Percentiles rank a stretch among this genome's conserved stretches.
Evolutionary conservation across 1,284 basidiomycete species (phyloP).

Genomic region (Xanthoconium separans): DNA sequence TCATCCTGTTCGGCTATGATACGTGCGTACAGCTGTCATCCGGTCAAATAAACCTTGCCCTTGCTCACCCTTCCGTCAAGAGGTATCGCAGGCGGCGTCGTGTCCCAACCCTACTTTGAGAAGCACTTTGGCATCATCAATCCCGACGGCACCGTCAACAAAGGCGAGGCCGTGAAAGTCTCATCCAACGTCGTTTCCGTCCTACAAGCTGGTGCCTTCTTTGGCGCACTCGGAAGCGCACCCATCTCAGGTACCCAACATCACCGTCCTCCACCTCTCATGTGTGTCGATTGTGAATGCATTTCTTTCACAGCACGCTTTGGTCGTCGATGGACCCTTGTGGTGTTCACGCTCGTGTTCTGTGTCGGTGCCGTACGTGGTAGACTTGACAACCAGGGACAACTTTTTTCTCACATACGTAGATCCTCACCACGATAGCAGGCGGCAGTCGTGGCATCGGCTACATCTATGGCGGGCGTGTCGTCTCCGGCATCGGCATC

Average conservation of each 20-base stretch:
- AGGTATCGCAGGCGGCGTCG: constrained; percentile 64
- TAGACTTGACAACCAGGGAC: neutral
- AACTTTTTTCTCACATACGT: neutral
- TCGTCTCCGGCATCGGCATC: constrained; percentile 60
- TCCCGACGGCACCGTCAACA: constrained; percentile 37
- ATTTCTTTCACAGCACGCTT: constrained; percentile 40
- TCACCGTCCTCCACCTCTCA: neutral
- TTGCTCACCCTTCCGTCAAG: constrained; percentile 25
- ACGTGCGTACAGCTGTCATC: constrained; percentile 43
- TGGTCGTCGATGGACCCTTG: constrained; percentile 56
- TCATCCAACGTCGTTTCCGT: constrained; percentile 72
- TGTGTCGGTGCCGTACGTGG: constrained; percentile 59
- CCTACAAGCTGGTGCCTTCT: constrained; percentile 79
- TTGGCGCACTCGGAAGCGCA: constrained; percentile 68
- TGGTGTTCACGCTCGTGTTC: constrained; percentile 63
- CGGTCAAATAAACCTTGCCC: neutral
- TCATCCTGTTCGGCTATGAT: constrained; percentile 78
- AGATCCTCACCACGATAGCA: constrained; percentile 64
- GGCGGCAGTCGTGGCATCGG: constrained; percentile 52
- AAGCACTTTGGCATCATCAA: constrained; percentile 57
- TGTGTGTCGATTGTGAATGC: neutral
- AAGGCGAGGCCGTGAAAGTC: constrained; percentile 43
- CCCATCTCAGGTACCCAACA: constrained; percentile 55
- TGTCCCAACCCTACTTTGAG: constrained; percentile 61
- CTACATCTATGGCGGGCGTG: constrained; percentile 75